These are phyloP conservation scores for Pleomassaria siparia DNA, from an alignment of 2,329 filamentous ascomycete species.

Conservation along the genomic window DNA sequence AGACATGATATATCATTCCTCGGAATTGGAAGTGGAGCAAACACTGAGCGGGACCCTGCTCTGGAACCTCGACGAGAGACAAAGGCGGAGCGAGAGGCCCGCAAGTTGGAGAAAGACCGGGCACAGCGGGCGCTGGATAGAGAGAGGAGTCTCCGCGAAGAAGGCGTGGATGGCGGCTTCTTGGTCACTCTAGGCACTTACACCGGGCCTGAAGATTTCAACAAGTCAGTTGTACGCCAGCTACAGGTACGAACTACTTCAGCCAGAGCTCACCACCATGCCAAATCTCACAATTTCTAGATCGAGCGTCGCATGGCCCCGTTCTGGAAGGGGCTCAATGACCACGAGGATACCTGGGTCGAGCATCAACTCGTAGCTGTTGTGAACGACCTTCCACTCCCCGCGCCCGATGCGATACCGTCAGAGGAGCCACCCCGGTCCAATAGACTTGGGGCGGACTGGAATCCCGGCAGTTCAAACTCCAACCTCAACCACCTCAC, in stretches of 20 bases:
- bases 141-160: slow-evolving; percentile 85
- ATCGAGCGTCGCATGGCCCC: slow-evolving; percentile 90
- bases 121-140: slow-evolving; percentile 76
- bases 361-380: slow-evolving; percentile 95
- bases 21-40: slow-evolving; percentile 52
- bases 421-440: slow-evolving; percentile 63
- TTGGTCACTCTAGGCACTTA: slow-evolving; percentile 94
- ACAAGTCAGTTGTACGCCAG: slow-evolving; percentile 82
- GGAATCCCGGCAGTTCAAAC: slow-evolving; percentile 54
- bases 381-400: slow-evolving; percentile 79
- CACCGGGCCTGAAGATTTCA: slow-evolving; percentile 89
- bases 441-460: slow-evolving; percentile 35
- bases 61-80: slow-evolving; percentile 75
- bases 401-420: slow-evolving; percentile 79
- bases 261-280: background rate
- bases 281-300: slow-evolving; percentile 41
- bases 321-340: slow-evolving; percentile 92
- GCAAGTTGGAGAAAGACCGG: slow-evolving; percentile 81
- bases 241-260: slow-evolving; percentile 69
- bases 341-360: slow-evolving; percentile 85
- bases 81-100: slow-evolving; percentile 85
- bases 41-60: slow-evolving; percentile 52
- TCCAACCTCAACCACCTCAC: slow-evolving; percentile 71
- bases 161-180: slow-evolving; percentile 92
- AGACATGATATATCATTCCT: slow-evolving; percentile 62